Evolutionary conservation across 2,329 filamentous ascomycete species (phyloP).

Genomic region (Talaromyces pinophilus): DNA sequence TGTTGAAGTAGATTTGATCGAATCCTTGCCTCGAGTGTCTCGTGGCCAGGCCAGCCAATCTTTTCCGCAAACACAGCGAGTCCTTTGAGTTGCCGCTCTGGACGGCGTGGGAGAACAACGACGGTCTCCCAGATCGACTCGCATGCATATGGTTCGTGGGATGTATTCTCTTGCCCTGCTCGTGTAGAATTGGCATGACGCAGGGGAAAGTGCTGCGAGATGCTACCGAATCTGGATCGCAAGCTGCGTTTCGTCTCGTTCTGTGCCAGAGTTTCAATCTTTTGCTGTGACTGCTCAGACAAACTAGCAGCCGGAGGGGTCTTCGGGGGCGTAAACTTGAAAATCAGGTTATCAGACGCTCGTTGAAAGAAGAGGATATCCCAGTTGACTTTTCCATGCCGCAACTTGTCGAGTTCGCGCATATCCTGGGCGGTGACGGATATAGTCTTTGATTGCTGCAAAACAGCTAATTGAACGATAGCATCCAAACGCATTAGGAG

Average conservation of each 20-base stretch:
- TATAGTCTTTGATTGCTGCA: slow-evolving; percentile 40
- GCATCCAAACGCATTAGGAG: slow-evolving; percentile 57
- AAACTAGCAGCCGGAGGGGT: background rate
- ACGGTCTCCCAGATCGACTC: slow-evolving; percentile 37
- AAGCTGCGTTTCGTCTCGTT: slow-evolving; percentile 21
- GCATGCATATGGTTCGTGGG: slow-evolving; percentile 15
- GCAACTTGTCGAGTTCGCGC: slow-evolving; percentile 48
- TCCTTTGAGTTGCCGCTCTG: slow-evolving; percentile 51
- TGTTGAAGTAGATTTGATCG: slow-evolving; percentile 35
- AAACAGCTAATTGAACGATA: slow-evolving; percentile 43
- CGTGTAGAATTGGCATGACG: background rate
- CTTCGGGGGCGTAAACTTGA: slow-evolving; percentile 30
- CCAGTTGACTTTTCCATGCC: slow-evolving; percentile 58
- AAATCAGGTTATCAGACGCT: slow-evolving; percentile 55
- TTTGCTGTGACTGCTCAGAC: background rate
- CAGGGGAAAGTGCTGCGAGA: slow-evolving; percentile 27
- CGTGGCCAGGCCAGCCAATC: slow-evolving; percentile 52
- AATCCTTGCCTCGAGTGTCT: slow-evolving; percentile 41
- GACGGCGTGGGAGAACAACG: slow-evolving; percentile 39
- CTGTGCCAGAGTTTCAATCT: background rate
- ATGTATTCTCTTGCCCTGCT: background rate
- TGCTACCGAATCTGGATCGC: slow-evolving; percentile 31
- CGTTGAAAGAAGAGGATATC: slow-evolving; percentile 56
- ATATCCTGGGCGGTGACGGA: slow-evolving; percentile 48
- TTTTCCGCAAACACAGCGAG: slow-evolving; percentile 54